Conservation (phyloP, 345 rosid genomes). For the Linum lewisii region DNA sequence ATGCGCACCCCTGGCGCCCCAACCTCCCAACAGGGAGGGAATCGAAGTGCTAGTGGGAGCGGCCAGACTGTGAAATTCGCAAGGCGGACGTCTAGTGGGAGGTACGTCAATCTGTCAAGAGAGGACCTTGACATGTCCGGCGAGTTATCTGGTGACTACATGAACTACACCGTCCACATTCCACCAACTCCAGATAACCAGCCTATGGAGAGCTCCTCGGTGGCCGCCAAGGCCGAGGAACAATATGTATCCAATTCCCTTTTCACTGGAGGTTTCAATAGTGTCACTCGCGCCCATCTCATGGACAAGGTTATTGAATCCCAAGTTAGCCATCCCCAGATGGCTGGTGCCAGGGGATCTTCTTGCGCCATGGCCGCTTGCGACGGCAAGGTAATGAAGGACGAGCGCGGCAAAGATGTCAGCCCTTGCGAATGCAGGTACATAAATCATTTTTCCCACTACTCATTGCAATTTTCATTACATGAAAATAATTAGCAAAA, state of each 20-base stretch:
- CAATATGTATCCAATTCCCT: conserved; percentile 86
- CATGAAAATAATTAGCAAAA: background rate
- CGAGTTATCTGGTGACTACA: conserved; percentile 65
- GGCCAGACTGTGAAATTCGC: conserved; percentile 91
- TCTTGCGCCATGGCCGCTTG: conserved; percentile 80
- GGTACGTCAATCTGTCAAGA: conserved; percentile 79
- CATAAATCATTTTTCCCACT: too few relatives aligned
- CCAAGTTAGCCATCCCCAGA: conserved; percentile 89
- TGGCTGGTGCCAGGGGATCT: conserved; percentile 85
- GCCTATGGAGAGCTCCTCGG: conserved; percentile 52
- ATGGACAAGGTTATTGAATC: conserved; percentile 97
- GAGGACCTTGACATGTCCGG: conserved; percentile 86
- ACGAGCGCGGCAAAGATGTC: conserved; percentile 76
- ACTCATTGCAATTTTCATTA: too few relatives aligned
- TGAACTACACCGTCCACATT: conserved; percentile 87
- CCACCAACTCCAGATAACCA: conserved; percentile 94
- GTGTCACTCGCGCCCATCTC: conserved; percentile 86
- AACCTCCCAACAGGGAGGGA: conserved; percentile 9
- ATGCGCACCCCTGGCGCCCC: conserved; percentile 44
- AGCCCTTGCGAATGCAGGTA: conserved; percentile 91
- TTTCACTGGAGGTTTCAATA: conserved; percentile 92
- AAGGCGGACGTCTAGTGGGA: conserved; percentile 80
- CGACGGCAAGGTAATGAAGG: conserved; percentile 87
- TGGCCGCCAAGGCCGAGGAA: conserved; percentile 72
- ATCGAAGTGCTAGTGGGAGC: background rate